These are phyloP conservation scores for Uronychia setigera DNA, from an alignment of 73 alveolate species.

Conservation along the genomic window DNA sequence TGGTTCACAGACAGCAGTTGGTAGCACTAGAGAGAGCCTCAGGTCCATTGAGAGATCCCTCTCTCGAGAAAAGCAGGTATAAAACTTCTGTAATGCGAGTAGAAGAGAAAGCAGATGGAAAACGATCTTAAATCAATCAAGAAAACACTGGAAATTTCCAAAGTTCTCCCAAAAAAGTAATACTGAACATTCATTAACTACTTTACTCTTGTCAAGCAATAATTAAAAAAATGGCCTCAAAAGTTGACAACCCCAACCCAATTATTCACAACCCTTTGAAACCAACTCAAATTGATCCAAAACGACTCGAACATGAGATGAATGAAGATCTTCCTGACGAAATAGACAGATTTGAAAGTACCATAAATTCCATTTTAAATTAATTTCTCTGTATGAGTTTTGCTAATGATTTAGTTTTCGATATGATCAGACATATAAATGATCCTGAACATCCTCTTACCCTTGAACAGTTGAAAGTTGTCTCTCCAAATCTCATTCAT, in stretches of 20 bases:
- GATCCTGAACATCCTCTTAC: conserved; percentile 97
- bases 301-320: conserved; percentile 35
- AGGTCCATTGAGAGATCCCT: background rate
- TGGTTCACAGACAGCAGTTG: background rate
- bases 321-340: conserved; percentile 60
- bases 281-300: conserved; percentile 7
- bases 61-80: background rate
- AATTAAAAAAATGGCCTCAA: background rate
- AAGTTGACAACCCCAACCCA: conserved; percentile 74
- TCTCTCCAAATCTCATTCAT: conserved; percentile 72
- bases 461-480: conserved; percentile 86
- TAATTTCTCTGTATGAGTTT: background rate
- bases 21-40: conserved; percentile 1
- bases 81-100: background rate
- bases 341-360: conserved; percentile 54
- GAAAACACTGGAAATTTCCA: background rate
- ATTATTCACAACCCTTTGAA: conserved; percentile 29
- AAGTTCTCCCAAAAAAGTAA: background rate
- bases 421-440: conserved; percentile 80
- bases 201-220: too few species aligned
- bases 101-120: background rate
- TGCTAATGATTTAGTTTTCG: conserved; percentile 39
- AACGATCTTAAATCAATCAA: background rate
- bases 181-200: background rate
- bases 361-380: background rate